phyloP scores from a whole-genome alignment of 306 rosid genomes.

The Cicer yamashitae region DNA sequence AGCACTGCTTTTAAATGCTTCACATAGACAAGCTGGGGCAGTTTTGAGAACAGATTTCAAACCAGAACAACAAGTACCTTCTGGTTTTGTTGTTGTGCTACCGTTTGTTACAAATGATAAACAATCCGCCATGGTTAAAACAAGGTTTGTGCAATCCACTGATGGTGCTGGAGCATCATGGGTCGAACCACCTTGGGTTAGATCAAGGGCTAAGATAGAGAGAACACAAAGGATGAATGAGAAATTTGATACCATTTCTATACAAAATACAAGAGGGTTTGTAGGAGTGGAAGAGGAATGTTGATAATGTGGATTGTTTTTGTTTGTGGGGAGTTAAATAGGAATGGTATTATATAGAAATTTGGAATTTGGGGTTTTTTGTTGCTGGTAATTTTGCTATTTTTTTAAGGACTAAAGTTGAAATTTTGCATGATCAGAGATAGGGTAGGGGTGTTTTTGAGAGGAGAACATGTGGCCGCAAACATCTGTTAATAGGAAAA shows the following conservation, averaged over 20 bases:
- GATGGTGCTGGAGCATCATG: constrained; percentile 76
- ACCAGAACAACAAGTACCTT: constrained; percentile 78
- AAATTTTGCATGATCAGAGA: too few species aligned
- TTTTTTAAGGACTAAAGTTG: too few species aligned
- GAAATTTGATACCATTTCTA: constrained; percentile 55
- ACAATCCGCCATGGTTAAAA: constrained; percentile 80
- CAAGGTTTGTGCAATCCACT: constrained; percentile 69
- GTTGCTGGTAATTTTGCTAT: too few species aligned
- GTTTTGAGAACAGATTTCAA: constrained; percentile 81
- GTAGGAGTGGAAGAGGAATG: neutral
- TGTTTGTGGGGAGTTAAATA: too few species aligned
- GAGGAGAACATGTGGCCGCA: too few species aligned
- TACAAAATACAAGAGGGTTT: neutral
- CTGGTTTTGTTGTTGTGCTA: constrained; percentile 71
- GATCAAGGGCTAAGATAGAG: constrained; percentile 34
- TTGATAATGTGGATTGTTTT: neutral
- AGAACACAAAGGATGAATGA: constrained; percentile 33
- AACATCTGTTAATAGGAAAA: too few species aligned
- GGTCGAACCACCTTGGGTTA: constrained; percentile 31
- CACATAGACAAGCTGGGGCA: constrained; percentile 76
- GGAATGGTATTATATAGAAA: too few species aligned
- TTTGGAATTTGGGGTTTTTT: too few species aligned
- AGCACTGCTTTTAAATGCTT: constrained; percentile 83
- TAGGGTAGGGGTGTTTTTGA: too few species aligned
- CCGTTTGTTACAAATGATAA: constrained; percentile 83